Evolutionary conservation across 2,329 filamentous ascomycete species (phyloP), one percentile per base, ranked within the genome.

Genomic region (Fusarium redolens): DNA sequence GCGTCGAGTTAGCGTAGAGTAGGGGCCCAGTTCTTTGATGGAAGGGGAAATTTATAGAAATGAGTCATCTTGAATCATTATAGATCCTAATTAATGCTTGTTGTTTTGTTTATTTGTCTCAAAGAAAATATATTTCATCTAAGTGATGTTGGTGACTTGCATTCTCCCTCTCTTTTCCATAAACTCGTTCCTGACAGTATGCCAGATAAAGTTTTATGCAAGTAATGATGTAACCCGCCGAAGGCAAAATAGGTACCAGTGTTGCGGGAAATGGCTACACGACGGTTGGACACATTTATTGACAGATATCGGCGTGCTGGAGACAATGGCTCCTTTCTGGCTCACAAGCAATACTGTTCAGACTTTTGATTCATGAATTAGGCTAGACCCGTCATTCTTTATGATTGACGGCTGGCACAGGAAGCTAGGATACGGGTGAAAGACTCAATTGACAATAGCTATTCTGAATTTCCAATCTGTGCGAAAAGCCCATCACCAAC

Each of bases 71-170:
- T 5, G 50, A n/a, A 38, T 52, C 50, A 52, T 35, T 6, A 10
- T 8, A 35, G 18, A 7, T 1, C 50, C 6, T 12, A 2, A 25
- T 20, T 20, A 37, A 25, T 33, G n/a, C 15, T 22, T 50, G 11
- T 10, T 4, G 3, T 17, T 17, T 5, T 5, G 20, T 12, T 12
- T 22, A 43, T 13, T 2, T 25, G 0, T 5, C 22, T 9, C 17
- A 13, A 44, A 25, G 7, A 25, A 13, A 44, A 44, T 25, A 37
- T 22, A 8, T 22, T 25, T 25, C 3, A 12, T 25, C 7, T 12
- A 17, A 4, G 15, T 17, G 5, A 37, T 17, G 3, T 9, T 2
- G 9, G 17, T 15, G 33, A 9, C 35, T 37, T 37, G 15, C 1
- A 10, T 9, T 37, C 4, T 17, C 15, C 10, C 15, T 37, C 35